phyloP scores from a whole-genome alignment of 768 basidiomycete species.

The Pholiota microspora region DNA sequence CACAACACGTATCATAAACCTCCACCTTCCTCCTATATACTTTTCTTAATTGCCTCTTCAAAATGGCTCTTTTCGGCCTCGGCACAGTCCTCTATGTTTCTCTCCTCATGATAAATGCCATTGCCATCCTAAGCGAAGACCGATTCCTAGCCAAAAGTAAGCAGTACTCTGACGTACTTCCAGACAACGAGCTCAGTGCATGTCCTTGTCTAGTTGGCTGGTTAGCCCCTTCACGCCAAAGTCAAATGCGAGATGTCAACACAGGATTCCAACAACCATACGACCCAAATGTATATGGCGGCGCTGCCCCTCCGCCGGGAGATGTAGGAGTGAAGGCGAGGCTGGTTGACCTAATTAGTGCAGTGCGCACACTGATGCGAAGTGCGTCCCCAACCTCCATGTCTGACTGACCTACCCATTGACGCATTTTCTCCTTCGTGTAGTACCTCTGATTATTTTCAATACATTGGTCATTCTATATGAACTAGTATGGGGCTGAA shows the following conservation, averaged over 20 bases:
- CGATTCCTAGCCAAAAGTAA: constrained; percentile 90
- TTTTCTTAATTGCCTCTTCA: constrained; percentile 1
- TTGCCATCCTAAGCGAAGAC: constrained; percentile 95
- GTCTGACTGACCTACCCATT: constrained; percentile 12
- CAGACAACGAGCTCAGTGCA: constrained; percentile 14
- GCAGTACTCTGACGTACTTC: constrained; percentile 26
- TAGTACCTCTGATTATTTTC: constrained; percentile 88
- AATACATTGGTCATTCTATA: constrained; percentile 88
- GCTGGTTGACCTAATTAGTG: constrained; percentile 89
- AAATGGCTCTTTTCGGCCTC: constrained; percentile 62
- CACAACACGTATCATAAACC: background rate
- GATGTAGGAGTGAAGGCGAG: constrained; percentile 81
- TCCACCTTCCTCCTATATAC: background rate
- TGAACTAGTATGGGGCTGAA: constrained; percentile 68
- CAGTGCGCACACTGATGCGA: constrained; percentile 95
- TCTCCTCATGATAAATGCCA: constrained; percentile 88
- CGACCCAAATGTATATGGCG: constrained; percentile 52
- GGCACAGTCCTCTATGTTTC: constrained; percentile 82
- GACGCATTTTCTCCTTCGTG: constrained; percentile 2
- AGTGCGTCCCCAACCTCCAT: constrained; percentile 58
- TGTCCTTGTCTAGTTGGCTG: constrained; percentile 70
- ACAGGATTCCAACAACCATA: constrained; percentile 64
- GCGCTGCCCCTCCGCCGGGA: constrained; percentile 43
- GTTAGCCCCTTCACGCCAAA: constrained; percentile 66
- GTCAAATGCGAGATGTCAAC: constrained; percentile 55